A percentile compares a stretch with the other conserved stretches of the same genome.
Conservation (phyloP, 1,284 basidiomycete species). For the Puccinia brachypodii region DNA sequence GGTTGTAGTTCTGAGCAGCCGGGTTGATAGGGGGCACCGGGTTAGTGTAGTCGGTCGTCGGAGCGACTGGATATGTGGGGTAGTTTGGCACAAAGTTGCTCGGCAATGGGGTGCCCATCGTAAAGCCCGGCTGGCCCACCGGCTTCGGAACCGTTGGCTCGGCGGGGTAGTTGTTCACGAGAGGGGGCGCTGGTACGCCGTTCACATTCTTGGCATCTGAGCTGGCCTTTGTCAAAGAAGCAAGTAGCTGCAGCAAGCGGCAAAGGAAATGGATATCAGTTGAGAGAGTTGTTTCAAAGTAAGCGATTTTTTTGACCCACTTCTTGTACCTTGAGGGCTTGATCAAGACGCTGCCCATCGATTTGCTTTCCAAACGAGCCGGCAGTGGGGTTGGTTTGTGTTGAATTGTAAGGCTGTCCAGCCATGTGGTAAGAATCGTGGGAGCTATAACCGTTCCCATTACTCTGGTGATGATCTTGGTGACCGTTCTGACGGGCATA, state of each 20-base stretch:
- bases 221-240: constrained; percentile 71
- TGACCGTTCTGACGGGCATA: not conserved
- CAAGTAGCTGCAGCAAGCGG: constrained; percentile 62
- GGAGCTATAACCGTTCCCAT: constrained; percentile 56
- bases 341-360: constrained; percentile 71
- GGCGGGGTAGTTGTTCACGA: not conserved
- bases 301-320: constrained; percentile 55
- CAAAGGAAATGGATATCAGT: constrained; percentile 41
- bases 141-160: not conserved
- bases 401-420: constrained; percentile 58
- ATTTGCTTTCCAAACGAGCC: constrained; percentile 55
- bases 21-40: not conserved
- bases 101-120: not conserved
- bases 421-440: constrained; percentile 59
- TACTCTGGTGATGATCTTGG: not conserved
- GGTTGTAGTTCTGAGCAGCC: not conserved
- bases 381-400: constrained; percentile 56
- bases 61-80: not conserved
- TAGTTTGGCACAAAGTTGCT: constrained; percentile 30
- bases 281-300: not conserved
- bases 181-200: constrained; percentile 10
- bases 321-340: constrained; percentile 77
- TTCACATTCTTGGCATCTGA: constrained; percentile 38
- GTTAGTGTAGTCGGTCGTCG: not conserved
- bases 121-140: not conserved